phyloP scores from a whole-genome alignment of 257 asterid genomes.

The Salvia rosmarinus region DNA sequence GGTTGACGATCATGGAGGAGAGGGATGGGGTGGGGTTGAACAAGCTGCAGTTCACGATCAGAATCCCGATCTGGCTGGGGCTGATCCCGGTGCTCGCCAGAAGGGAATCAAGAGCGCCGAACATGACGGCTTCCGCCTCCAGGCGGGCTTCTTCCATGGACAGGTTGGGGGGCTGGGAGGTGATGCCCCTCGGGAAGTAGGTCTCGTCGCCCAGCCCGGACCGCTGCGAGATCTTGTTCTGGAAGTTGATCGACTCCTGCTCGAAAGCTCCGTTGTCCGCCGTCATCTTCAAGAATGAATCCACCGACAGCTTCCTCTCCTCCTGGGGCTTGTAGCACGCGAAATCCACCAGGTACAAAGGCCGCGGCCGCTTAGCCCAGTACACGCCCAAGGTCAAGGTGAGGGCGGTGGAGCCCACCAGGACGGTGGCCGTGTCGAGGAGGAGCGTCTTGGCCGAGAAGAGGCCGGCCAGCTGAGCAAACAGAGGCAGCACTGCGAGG shows the following conservation, averaged over 20 bases:
- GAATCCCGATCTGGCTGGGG: slow-evolving; percentile 51
- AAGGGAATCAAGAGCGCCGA: slow-evolving; percentile 56
- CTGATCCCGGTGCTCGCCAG: slow-evolving; percentile 42
- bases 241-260: slow-evolving; percentile 48
- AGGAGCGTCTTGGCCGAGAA: slow-evolving; percentile 39
- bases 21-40: slow-evolving; percentile 67
- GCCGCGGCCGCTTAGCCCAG: slow-evolving; percentile 53
- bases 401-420: slow-evolving; percentile 36
- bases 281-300: slow-evolving; percentile 49
- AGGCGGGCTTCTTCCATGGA: slow-evolving; percentile 51
- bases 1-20: slow-evolving; percentile 67
- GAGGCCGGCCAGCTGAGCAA: slow-evolving; percentile 34
- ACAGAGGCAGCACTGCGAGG: slow-evolving; percentile 41
- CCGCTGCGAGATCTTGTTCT: slow-evolving; percentile 47
- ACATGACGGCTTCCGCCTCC: slow-evolving; percentile 61
- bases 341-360: slow-evolving; percentile 53
- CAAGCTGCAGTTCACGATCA: slow-evolving; percentile 59
- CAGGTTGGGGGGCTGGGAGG: slow-evolving; percentile 47
- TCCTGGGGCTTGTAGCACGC: slow-evolving; percentile 63
- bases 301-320: slow-evolving; percentile 43
- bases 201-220: slow-evolving; percentile 67
- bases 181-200: slow-evolving; percentile 51
- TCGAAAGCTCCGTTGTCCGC: slow-evolving; percentile 42
- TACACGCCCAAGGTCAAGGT: slow-evolving; percentile 52
- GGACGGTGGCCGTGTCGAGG: slow-evolving; percentile 48